A percentile compares a stretch with the other conserved stretches of the same genome.
These are phyloP conservation scores for Paramecium sonneborni DNA, from an alignment of 73 alveolate species.

Conservation along the genomic window DNA sequence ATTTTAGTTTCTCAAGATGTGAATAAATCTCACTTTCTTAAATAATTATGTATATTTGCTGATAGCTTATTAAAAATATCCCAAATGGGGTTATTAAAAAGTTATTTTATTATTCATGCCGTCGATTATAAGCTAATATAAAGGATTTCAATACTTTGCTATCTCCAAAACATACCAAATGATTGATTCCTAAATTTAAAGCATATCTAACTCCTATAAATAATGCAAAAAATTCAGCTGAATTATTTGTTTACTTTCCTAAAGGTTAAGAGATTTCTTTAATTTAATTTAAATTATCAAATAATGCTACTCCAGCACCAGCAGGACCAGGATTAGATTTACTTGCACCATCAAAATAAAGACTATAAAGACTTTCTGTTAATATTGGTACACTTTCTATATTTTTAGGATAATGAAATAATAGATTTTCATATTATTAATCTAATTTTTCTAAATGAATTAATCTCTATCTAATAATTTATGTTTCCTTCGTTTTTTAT, in stretches of 20 bases:
- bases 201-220: neutral
- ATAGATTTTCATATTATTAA: neutral
- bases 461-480: neutral
- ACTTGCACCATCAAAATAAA: slow-evolving; percentile 30
- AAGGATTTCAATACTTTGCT: neutral
- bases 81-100: neutral
- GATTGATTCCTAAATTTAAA: neutral
- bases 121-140: neutral
- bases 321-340: neutral
- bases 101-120: neutral
- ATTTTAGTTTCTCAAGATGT: neutral
- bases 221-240: neutral
- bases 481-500: neutral
- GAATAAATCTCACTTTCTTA: neutral
- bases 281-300: neutral
- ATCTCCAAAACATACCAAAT: slow-evolving; percentile 10
- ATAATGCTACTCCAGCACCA: neutral
- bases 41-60: neutral
- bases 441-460: neutral
- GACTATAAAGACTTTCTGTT: neutral
- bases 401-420: neutral
- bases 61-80: neutral
- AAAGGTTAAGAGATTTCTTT: neutral
- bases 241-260: neutral
- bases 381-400: neutral